Evolutionary conservation across 1,139 yeast genomes (phyloP).

Genomic region (Kodamaea sp.): DNA sequence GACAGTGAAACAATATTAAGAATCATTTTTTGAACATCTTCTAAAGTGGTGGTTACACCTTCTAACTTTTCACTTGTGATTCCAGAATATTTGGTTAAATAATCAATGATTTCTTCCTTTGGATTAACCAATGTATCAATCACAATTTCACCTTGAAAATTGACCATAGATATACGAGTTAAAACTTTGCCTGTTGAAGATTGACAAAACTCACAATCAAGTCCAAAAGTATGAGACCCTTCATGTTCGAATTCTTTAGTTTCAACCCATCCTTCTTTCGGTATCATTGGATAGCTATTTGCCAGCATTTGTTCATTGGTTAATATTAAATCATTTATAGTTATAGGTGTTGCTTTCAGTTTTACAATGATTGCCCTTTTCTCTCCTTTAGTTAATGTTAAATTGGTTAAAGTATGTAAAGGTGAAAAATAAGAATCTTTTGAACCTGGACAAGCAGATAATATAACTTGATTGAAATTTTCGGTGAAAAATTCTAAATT

Average conservation of each 20-base stretch:
- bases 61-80: conserved; percentile 66
- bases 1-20: conserved; percentile 40
- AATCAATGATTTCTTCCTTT: conserved; percentile 65
- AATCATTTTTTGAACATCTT: conserved; percentile 63
- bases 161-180: conserved; percentile 73
- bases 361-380: conserved; percentile 32
- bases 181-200: conserved; percentile 60
- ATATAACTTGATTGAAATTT: conserved; percentile 39
- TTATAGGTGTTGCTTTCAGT: conserved; percentile 38
- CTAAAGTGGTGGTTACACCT: conserved; percentile 59
- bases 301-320: conserved; percentile 40
- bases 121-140: conserved; percentile 80
- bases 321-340: conserved; percentile 53
- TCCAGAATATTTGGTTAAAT: conserved; percentile 81
- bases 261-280: conserved; percentile 53
- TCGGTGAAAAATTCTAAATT: conserved; percentile 36
- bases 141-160: conserved; percentile 56
- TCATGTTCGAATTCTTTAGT: conserved; percentile 51
- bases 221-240: conserved; percentile 64
- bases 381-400: conserved; percentile 56
- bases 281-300: conserved; percentile 53
- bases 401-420: conserved; percentile 50
- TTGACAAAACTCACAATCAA: conserved; percentile 93
- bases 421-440: conserved; percentile 54
- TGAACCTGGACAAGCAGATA: conserved; percentile 59